A percentile compares a stretch with the other conserved stretches of the same genome.
phyloP scores from a whole-genome alignment of 306 rosid species.

The Ormosia semicastrata region DNA sequence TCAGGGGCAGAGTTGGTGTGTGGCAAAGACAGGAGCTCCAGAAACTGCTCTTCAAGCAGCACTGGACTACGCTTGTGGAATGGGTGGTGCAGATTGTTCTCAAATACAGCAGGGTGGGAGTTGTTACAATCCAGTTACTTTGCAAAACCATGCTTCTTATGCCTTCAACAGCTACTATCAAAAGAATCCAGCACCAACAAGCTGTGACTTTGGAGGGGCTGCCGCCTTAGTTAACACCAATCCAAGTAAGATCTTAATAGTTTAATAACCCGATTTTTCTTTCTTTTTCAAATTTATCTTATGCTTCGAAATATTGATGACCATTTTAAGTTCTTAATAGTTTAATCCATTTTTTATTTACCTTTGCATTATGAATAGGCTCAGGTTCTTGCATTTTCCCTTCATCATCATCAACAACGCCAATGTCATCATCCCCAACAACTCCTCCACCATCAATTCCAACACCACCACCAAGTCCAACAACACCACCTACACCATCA shows the following conservation, averaged over 20 bases:
- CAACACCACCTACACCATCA: conserved; percentile 25
- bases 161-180: conserved; percentile 96
- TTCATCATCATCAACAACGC: conserved; percentile 42
- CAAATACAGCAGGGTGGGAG: conserved; percentile 76
- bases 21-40: conserved; percentile 65
- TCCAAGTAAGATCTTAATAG: conserved; percentile 66
- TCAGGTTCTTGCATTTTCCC: conserved; percentile 64
- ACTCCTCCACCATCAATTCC: conserved; percentile 34
- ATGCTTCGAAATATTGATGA: background rate
- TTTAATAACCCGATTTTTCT: background rate
- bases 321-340: conserved; percentile 4
- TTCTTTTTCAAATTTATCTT: background rate
- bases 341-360: background rate
- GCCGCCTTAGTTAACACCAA: conserved; percentile 66
- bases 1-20: conserved; percentile 91
- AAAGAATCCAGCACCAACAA: conserved; percentile 75
- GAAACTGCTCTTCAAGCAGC: conserved; percentile 75
- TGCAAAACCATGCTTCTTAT: conserved; percentile 87
- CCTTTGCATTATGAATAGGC: conserved; percentile 41
- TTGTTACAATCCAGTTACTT: conserved; percentile 72
- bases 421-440: conserved; percentile 37
- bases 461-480: background rate
- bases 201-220: conserved; percentile 93
- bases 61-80: conserved; percentile 94
- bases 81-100: conserved; percentile 74